Percentiles rank a stretch among this genome's conserved stretches.
These are phyloP conservation scores for Colletotrichum lupini DNA, from an alignment of 2,329 filamentous ascomycete species.

Conservation along the genomic window DNA sequence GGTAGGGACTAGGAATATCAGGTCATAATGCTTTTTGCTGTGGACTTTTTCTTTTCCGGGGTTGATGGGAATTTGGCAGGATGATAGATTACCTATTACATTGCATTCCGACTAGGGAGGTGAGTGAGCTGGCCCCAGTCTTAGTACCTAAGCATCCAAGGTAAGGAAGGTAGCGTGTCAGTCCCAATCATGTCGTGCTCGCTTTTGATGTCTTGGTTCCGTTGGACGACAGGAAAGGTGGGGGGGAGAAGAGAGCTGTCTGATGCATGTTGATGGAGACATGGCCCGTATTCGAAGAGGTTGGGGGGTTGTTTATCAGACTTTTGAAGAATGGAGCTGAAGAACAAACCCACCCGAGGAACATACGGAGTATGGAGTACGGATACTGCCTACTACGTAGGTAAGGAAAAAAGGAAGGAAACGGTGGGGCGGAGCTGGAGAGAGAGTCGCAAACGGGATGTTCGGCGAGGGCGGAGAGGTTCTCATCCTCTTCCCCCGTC, in stretches of 20 bases:
- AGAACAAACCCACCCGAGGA: neutral
- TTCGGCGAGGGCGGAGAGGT: slow-evolving; percentile 3
- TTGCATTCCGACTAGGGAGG: slow-evolving; percentile 2
- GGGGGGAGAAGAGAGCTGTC: neutral
- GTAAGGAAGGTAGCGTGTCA: no score
- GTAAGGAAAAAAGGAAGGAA: neutral
- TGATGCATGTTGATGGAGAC: slow-evolving; percentile 1
- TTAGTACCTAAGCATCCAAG: no score
- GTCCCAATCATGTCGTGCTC: slow-evolving; percentile 8
- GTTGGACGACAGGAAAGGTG: neutral
- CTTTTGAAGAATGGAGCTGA: neutral
- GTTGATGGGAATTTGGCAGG: no score
- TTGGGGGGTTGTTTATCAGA: neutral
- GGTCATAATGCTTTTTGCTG: neutral
- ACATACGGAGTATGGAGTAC: no score
- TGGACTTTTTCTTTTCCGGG: no score
- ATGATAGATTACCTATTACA: slow-evolving; percentile 9
- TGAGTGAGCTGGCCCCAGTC: neutral
- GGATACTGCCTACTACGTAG: no score
- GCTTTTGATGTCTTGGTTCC: neutral
- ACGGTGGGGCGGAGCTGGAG: no score
- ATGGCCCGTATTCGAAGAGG: neutral
- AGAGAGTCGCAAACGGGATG: neutral
- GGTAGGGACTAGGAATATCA: neutral
- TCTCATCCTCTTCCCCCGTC: neutral